Conservation (phyloP, 2,329 filamentous ascomycete genomes). For the Phialocephala subalpina region DNA sequence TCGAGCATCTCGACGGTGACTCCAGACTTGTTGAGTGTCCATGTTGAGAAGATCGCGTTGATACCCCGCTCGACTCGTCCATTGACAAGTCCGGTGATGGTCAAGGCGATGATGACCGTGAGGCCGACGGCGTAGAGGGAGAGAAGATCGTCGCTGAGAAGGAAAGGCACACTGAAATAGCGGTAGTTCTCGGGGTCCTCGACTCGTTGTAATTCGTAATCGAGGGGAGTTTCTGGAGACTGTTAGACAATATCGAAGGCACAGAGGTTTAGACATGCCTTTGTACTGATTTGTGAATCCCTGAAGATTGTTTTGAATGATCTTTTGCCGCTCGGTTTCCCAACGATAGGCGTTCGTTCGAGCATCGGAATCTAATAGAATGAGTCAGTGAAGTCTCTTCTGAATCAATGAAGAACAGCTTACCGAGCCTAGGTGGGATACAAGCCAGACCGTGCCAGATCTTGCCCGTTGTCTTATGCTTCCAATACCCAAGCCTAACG, state of each 20-base stretch:
- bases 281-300: background rate
- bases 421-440: background rate
- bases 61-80: background rate
- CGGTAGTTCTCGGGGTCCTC: background rate
- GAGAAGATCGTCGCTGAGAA: background rate
- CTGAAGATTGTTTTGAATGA: background rate
- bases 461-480: background rate
- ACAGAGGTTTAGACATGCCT: background rate
- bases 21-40: background rate
- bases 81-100: constrained; percentile 1
- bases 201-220: background rate
- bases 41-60: background rate
- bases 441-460: constrained; percentile 1
- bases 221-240: background rate
- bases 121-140: background rate
- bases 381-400: background rate
- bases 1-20: background rate
- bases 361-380: background rate
- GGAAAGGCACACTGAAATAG: background rate
- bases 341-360: background rate
- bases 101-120: background rate
- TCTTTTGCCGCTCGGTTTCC: background rate
- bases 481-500: background rate
- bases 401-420: background rate
- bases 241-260: background rate